phyloP scores from a whole-genome alignment of 2,329 filamentous ascomycete species.

The Trichophyton schoenleinii region DNA sequence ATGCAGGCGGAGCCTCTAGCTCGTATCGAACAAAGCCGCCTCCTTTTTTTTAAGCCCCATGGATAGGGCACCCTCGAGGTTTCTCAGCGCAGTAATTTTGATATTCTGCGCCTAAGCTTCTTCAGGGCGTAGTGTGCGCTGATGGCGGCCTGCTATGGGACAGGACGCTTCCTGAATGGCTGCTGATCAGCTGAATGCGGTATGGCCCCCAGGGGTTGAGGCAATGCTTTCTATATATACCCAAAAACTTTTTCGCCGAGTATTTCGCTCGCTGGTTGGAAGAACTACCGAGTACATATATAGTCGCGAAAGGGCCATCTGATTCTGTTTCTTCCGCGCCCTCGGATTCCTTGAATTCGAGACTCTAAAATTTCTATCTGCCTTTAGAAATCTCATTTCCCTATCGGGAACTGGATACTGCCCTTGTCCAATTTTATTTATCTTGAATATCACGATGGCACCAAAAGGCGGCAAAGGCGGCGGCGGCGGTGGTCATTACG shows the following conservation, averaged over 20 bases:
- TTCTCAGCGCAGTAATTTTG: neutral
- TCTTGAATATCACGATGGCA: constrained; percentile 3
- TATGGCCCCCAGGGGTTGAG: neutral
- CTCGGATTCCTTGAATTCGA: neutral
- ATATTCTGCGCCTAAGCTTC: neutral
- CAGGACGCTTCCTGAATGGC: neutral
- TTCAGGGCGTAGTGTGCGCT: neutral
- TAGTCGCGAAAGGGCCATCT: neutral
- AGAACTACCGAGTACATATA: neutral
- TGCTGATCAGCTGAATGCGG: neutral
- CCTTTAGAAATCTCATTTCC: neutral
- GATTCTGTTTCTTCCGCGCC: neutral
- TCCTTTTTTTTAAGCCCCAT: constrained; percentile 1
- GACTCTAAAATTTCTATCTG: neutral
- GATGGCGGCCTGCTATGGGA: neutral
- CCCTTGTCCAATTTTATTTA: too few relatives aligned
- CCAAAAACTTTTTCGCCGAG: neutral
- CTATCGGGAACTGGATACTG: too few relatives aligned
- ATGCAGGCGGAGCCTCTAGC: neutral
- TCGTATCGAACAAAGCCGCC: neutral
- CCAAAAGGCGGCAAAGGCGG: constrained; percentile 10
- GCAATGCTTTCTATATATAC: neutral
- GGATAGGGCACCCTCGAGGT: neutral
- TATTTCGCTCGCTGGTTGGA: neutral
- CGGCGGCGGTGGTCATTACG: constrained; percentile 4